phyloP scores from a whole-genome alignment of 2,329 filamentous ascomycete genomes.

The Fonsecaea erecta region DNA sequence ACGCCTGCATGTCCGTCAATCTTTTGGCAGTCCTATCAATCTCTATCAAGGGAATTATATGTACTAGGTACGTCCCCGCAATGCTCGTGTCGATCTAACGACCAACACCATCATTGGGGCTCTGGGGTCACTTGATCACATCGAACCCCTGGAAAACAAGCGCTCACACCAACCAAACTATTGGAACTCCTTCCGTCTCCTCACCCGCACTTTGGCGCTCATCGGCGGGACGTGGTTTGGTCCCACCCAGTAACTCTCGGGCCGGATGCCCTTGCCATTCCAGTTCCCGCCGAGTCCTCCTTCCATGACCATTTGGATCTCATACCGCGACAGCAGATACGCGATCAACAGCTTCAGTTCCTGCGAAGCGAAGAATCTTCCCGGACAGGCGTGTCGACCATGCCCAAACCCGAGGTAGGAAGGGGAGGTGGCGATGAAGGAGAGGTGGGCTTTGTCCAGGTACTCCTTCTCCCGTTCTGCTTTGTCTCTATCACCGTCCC shows the following conservation, averaged over 20 bases:
- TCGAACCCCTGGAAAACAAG: not conserved
- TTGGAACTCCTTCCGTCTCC: constrained; percentile 18
- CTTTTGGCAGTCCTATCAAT: not conserved
- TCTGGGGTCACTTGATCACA: not conserved
- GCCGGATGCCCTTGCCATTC: constrained; percentile 20
- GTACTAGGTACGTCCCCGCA: not conserved
- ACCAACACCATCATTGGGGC: not conserved
- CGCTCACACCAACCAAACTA: not conserved
- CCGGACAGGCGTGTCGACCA: constrained; percentile 54
- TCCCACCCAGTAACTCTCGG: constrained; percentile 25
- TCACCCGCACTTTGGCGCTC: constrained; percentile 27
- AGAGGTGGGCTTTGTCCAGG: constrained; percentile 11
- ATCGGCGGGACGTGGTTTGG: constrained; percentile 25
- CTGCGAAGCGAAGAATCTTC: constrained; percentile 40
- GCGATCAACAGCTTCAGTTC: constrained; percentile 39
- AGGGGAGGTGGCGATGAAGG: constrained; percentile 59
- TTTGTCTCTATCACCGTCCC: not conserved
- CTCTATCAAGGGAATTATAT: not conserved
- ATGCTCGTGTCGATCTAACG: not conserved
- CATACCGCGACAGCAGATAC: constrained; percentile 42
- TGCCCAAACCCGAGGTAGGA: constrained; percentile 62
- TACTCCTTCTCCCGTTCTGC: constrained; percentile 35
- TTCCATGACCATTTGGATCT: constrained; percentile 33
- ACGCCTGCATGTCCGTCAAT: not conserved
- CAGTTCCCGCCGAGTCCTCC: constrained; percentile 18